phyloP scores from a whole-genome alignment of 495 filamentous ascomycete species.

The Astrocystis sublimbata region DNA sequence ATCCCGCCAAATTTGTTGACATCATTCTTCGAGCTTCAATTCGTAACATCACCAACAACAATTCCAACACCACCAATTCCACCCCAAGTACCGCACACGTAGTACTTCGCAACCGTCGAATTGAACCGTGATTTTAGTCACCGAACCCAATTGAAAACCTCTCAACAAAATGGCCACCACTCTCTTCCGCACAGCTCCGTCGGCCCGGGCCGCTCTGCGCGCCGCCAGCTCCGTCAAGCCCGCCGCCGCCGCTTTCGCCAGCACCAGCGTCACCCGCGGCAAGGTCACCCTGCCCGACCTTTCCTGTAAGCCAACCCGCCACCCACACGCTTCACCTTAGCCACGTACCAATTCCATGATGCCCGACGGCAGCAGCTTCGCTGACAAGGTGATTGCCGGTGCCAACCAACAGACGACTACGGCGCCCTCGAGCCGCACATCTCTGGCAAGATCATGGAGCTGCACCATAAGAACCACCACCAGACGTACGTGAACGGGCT shows the following conservation, averaged over 20 bases:
- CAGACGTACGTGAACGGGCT: conserved; percentile 75
- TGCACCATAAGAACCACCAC: conserved; percentile 79
- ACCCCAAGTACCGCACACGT: neutral
- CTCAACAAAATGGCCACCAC: conserved; percentile 52
- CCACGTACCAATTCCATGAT: too few species aligned
- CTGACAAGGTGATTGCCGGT: neutral
- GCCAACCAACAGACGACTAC: conserved; percentile 67
- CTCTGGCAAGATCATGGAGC: conserved; percentile 97
- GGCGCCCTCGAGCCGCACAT: conserved; percentile 92
- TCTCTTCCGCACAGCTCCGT: conserved; percentile 52
- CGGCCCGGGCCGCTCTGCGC: conserved; percentile 48
- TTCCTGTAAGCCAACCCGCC: conserved; percentile 63
- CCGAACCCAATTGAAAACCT: conserved; percentile 14
- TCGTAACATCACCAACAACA: neutral
- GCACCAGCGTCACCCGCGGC: conserved; percentile 73
- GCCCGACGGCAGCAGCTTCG: too few species aligned
- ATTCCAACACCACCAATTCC: neutral
- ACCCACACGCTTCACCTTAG: too few species aligned
- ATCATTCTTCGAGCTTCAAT: conserved; percentile 9
- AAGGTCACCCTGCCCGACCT: conserved; percentile 95
- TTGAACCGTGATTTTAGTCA: neutral
- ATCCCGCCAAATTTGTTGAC: conserved; percentile 10
- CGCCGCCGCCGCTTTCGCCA: conserved; percentile 57
- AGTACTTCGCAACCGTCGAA: neutral
- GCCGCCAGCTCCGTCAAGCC: conserved; percentile 39